Base-by-base conservation (phyloP, 129 eudicot genomes). In the Chrysanthemum lavandulifolium region DNA sequence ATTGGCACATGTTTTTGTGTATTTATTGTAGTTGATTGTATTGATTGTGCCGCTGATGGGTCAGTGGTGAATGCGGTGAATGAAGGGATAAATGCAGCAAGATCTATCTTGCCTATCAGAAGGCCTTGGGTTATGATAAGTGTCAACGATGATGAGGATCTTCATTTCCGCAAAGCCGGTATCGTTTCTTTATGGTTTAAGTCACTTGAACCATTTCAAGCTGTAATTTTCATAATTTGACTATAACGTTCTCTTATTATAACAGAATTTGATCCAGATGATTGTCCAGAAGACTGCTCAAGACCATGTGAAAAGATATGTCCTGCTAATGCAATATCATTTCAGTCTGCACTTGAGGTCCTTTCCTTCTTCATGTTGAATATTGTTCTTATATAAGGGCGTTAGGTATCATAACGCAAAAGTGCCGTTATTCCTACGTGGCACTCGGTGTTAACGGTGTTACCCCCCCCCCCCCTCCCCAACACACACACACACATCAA, bases 41-140 rank as follows among this genome's bases (percentile, higher is more conserved):
- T 94, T 33, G 98, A 94, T 58, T 94, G 96, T 88, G 98, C 98
- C 29, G 98, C 98, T n/a, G 98, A 94, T 76, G 96, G 70, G 65
- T 86, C 98, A 0, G 98, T 90, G 70, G 91, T 90, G 72, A 83
- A 81, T 74, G 98, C 97, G 55, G 98, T 87, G 56, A 85, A 87
- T 78, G 97, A 94, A 82, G 98, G 98, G 59, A 86, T 94, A 18
- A 78, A 86, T 78, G 92, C 85, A 23, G 98, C 97, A 56, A 76
- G 76, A 75, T 72, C 69, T 54, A 81, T 94, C 33, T 59, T 88
- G 33, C 93, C 97, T 65, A 23, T 93, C 69, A 81, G 92, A 69
- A 84, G 89, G 84, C 98, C 98, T 60, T 90, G 98, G 97, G 93
- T 90, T 63, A 94, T 94, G 98, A 86, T 94, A 79, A 94, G 98